Percentiles rank a stretch among this genome's conserved stretches.
These are phyloP conservation scores for Scedosporium aurantiacum DNA, from an alignment of 2,329 filamentous ascomycete species.

Conservation along the genomic window DNA sequence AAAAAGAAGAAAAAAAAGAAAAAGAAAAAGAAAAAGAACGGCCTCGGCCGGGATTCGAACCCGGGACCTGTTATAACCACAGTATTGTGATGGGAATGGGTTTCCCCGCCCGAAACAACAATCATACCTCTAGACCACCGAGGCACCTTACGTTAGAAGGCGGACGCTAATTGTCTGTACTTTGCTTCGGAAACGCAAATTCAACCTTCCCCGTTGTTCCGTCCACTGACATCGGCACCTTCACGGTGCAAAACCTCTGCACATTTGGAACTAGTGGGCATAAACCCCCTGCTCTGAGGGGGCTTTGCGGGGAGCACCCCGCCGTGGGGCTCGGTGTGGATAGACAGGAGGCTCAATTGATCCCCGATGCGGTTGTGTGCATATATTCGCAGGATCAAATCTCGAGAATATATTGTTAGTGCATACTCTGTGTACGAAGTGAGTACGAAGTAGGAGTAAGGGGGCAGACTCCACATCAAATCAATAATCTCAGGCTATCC, in stretches of 20 bases:
- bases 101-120: slow-evolving; percentile 6
- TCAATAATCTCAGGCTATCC: too few species aligned
- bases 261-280: not conserved
- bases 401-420: too few species aligned
- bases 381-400: not conserved
- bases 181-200: too few species aligned
- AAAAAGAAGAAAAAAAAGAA: not conserved
- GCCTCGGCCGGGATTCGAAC: slow-evolving; percentile 5
- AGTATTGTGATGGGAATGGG: slow-evolving; percentile 4
- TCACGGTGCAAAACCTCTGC: too few species aligned
- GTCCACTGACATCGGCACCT: not conserved
- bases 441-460: too few species aligned
- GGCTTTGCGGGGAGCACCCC: not conserved
- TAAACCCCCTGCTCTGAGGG: not conserved
- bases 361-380: not conserved
- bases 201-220: not conserved
- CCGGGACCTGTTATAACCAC: slow-evolving; percentile 8
- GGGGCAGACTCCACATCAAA: too few species aligned
- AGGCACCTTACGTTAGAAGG: not conserved
- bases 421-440: too few species aligned
- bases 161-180: too few species aligned
- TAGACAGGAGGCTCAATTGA: not conserved
- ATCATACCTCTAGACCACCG: slow-evolving; percentile 8
- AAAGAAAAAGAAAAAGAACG: not conserved
- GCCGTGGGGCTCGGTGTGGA: not conserved